Evolutionary conservation across 768 basidiomycete genomes (phyloP).

Genomic region (Boletus reticulatus): DNA sequence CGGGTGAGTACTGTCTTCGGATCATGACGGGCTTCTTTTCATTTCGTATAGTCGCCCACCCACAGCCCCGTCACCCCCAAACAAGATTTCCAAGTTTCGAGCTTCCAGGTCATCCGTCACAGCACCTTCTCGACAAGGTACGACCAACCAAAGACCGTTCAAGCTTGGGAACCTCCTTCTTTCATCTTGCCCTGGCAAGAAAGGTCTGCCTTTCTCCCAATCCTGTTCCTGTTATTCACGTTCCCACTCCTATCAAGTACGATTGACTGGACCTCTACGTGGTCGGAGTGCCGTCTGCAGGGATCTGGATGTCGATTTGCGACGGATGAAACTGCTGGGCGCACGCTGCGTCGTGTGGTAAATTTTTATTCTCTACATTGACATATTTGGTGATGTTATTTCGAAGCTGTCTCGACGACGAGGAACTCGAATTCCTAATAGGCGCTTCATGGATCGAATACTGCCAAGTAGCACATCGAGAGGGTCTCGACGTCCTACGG

Average conservation of each 20-base stretch:
- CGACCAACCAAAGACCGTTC: conserved; percentile 21
- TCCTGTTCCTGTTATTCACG: background rate
- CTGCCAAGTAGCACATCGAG: conserved; percentile 49
- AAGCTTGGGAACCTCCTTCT: conserved; percentile 82
- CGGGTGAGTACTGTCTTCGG: conserved; percentile 9
- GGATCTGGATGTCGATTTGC: conserved; percentile 74
- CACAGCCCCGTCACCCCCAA: conserved; percentile 15
- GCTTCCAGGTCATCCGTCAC: conserved; percentile 5
- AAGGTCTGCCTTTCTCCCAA: conserved; percentile 47
- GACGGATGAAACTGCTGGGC: conserved; percentile 67
- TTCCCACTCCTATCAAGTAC: conserved; percentile 41
- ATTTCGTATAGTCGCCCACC: conserved; percentile 17
- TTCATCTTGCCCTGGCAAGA: conserved; percentile 94
- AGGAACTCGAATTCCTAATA: conserved; percentile 71
- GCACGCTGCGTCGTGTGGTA: conserved; percentile 85
- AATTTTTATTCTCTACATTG: background rate
- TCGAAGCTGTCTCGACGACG: conserved; percentile 77
- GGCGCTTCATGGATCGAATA: conserved; percentile 90
- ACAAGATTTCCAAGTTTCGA: conserved; percentile 13
- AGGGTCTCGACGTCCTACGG: conserved; percentile 83
- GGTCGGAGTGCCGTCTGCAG: conserved; percentile 83
- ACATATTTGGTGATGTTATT: background rate
- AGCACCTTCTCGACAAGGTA: conserved; percentile 1
- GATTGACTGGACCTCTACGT: conserved; percentile 69
- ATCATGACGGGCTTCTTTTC: background rate